phyloP scores from a whole-genome alignment of 257 asterid species.

The Lavandula angustifolia region DNA sequence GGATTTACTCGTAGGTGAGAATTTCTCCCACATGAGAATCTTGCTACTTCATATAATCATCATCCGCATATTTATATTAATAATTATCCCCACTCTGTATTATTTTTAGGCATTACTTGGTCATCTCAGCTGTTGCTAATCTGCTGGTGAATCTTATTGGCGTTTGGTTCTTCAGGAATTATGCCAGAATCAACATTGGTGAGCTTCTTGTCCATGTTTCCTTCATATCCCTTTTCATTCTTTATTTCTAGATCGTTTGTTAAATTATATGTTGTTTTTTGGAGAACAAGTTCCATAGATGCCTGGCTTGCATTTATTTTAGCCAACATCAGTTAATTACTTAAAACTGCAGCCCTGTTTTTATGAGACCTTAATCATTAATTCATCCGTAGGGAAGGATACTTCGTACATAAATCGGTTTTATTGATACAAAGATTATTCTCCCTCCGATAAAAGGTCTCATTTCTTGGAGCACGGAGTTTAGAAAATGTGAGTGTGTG shows the following conservation, averaged over 20 bases:
- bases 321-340: background rate
- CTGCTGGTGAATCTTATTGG: conserved; percentile 95
- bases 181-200: conserved; percentile 93
- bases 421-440: background rate
- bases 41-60: conserved; percentile 7
- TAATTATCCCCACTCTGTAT: conserved; percentile 22
- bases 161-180: conserved; percentile 95
- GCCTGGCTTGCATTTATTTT: background rate
- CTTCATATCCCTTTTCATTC: background rate
- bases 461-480: no score
- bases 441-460: no score
- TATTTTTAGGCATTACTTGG: conserved; percentile 81
- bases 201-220: conserved; percentile 35
- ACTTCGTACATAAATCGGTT: background rate
- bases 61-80: conserved; percentile 22
- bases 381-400: background rate
- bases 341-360: background rate
- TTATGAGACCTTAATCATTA: background rate
- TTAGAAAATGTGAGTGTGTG: no score
- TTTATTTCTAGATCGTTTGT: background rate
- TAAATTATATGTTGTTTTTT: background rate
- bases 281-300: background rate
- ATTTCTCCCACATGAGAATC: background rate
- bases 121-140: conserved; percentile 88
- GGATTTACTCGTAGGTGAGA: no score